A percentile compares a stretch with the other conserved stretches of the same genome.
Conservation (phyloP, 768 basidiomycete species). For the Pholiota molesta region DNA sequence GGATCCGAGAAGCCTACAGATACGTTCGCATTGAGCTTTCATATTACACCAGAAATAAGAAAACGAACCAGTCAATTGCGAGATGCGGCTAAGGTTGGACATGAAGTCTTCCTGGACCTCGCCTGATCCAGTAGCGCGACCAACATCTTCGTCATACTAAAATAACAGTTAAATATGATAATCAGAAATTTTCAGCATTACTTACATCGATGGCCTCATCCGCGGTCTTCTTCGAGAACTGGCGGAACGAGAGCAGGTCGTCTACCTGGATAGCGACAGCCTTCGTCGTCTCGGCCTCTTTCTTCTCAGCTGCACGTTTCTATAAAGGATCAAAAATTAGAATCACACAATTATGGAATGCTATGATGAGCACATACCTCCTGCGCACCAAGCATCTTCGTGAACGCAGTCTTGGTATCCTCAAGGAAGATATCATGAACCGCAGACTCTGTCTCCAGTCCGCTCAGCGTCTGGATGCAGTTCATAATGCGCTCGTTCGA, state of each 20-base stretch:
- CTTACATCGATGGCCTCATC: constrained; percentile 78
- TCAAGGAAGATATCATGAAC: constrained; percentile 76
- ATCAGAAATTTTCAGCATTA: constrained; percentile 21
- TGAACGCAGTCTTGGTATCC: constrained; percentile 90
- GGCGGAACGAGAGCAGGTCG: constrained; percentile 88
- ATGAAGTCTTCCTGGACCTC: constrained; percentile 92
- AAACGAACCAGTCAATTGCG: constrained; percentile 85
- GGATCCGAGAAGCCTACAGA: constrained; percentile 91
- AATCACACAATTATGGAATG: not conserved
- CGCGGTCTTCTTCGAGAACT: constrained; percentile 90
- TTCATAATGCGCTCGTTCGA: constrained; percentile 95
- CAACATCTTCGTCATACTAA: constrained; percentile 88
- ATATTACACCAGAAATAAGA: not conserved
- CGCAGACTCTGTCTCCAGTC: constrained; percentile 58
- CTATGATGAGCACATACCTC: constrained; percentile 57
- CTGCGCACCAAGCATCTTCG: constrained; percentile 94
- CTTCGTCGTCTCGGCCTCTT: constrained; percentile 74
- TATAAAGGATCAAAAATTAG: constrained; percentile 28
- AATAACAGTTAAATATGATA: constrained; percentile 8
- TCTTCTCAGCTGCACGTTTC: constrained; percentile 93
- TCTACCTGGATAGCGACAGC: constrained; percentile 85
- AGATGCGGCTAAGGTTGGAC: constrained; percentile 90
- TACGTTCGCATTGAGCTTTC: not conserved
- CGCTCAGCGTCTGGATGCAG: constrained; percentile 92
- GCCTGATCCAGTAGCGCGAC: constrained; percentile 82